Evolutionary conservation across 768 basidiomycete genomes (phyloP), one percentile per base, ranked within the genome.

Genomic region (Vararia minispora): DNA sequence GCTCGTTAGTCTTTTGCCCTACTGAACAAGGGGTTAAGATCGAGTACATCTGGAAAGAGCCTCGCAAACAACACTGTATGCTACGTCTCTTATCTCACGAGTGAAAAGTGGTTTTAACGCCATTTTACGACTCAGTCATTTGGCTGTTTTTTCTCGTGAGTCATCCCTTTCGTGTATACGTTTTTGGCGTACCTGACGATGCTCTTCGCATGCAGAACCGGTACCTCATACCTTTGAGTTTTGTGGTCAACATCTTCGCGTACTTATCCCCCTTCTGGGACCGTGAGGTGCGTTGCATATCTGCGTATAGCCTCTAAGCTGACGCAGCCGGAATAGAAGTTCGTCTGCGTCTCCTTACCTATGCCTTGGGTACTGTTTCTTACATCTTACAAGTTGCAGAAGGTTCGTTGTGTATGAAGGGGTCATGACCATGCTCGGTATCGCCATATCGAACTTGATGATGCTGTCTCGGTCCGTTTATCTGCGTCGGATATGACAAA

Each of bases 221-320:
- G 20, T 80, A 80, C 47, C 55, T 79, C 14, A 76, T 72, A 0
- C 76, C 76, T 0, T 55, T 79, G 3, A 73, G 71, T 1, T 79
- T 80, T 49, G 66, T 77, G 12, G 52, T 78, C 31, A 76, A 78
- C 41, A 49, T 77, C 0, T 55, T 42, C 21, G 58, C 57, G 3
- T 56, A 56, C 35, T 45, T 52, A 25, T 46, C 48, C 14, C 33
- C 35, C 1, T n/a, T 36, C 3, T 56, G 51, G 50, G 49, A 44
- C 1, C 21, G 10, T 1, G 5, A 32, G 12, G 56, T 58, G 44
- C 34, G 52, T 45, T n/a, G n/a, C n/a, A n/a, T n/a, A n/a, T n/a
- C n/a, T n/a, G n/a, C n/a, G n/a, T n/a, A n/a, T n/a, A n/a, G n/a
- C n/a, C n/a, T n/a, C n/a, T n/a, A n/a, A n/a, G n/a, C n/a, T n/a